A percentile compares a stretch with the other conserved stretches of the same genome.
Evolutionary conservation across 164 flowering plant species (phyloP).

Genomic region (Vitis amurensis): DNA sequence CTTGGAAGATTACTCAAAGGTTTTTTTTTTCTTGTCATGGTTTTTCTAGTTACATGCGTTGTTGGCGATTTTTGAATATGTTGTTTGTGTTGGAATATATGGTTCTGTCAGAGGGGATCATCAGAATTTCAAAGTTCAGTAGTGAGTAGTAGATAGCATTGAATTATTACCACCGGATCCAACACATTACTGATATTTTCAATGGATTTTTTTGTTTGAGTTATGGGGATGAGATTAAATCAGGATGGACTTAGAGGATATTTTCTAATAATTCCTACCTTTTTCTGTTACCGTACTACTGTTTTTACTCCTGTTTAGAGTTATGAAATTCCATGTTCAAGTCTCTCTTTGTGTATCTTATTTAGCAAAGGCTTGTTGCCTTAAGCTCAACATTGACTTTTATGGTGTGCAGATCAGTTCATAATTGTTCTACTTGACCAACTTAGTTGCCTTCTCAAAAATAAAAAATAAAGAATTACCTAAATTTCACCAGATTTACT

Average conservation of each 20-base stretch:
- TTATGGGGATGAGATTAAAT: background rate
- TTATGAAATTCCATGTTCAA: background rate
- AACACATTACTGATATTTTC: background rate
- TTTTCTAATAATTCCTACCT: background rate
- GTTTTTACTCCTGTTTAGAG: background rate
- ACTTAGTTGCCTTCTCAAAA: background rate
- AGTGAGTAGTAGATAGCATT: background rate
- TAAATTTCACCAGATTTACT: background rate
- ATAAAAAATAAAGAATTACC: background rate
- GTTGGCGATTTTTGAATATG: background rate
- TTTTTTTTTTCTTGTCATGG: constrained; percentile 15
- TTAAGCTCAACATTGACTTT: no score
- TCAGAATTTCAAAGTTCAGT: no score
- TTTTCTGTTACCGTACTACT: background rate
- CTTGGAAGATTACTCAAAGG: constrained; percentile 92
- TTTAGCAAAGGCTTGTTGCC: background rate
- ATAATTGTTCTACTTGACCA: background rate
- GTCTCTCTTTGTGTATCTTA: background rate
- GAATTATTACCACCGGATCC: background rate
- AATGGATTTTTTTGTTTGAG: background rate
- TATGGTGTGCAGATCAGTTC: background rate
- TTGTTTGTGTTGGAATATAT: constrained; percentile 1
- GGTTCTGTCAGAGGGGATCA: background rate
- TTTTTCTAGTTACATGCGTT: background rate
- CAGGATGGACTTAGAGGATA: background rate